Evolutionary conservation across 2,329 filamentous ascomycete species (phyloP), one percentile per base, ranked within the genome.

Genomic region (Trichoderma harzianum): DNA sequence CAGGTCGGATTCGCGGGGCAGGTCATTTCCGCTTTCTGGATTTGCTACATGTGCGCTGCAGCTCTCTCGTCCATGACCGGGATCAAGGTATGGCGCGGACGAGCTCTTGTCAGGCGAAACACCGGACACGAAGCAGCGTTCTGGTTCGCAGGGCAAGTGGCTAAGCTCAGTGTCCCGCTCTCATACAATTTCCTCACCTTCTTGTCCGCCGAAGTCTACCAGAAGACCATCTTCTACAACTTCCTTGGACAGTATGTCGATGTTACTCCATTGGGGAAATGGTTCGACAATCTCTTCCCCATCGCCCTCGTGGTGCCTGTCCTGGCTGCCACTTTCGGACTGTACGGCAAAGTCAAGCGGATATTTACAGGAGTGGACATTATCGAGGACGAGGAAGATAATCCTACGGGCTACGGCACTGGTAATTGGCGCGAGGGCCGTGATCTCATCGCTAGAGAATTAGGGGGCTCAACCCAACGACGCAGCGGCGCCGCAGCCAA

Each of bases 171-270:
- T 1, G 93, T 99, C 0, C 96, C 96, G 1, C 86, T 99, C 10
- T 91, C 93, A 5, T 99, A 97, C 88, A 99, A 99, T 82, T 99
- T 98, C 79, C 87, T 97, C 80, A 98, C 95, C 0, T 95, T 98
- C 79, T 83, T 98, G 26, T 92, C 93, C 1, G 86, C 85, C 8
- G 85, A 86, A 14, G 89, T 97, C 55, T 95, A 94, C 78, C 83
- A 86, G 71, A 88, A 91, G 76, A 98, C 95, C 0, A 90, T 91
- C 0, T 99, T 98, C 81, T 97, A 95, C 83, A 82, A 88, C 55
- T 97, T 99, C 77, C 87, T 99, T 0, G 96, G 96, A 7, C 84
- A 89, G 57, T 87, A 94, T 12, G 94, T 99, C 80, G 90, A 95
- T 77, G 86, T 98, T 18, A 98, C 94, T 0, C 89, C 91, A 0